Base-by-base conservation (phyloP, 2,329 filamentous ascomycete genomes). In the Aspergillus tanneri region DNA sequence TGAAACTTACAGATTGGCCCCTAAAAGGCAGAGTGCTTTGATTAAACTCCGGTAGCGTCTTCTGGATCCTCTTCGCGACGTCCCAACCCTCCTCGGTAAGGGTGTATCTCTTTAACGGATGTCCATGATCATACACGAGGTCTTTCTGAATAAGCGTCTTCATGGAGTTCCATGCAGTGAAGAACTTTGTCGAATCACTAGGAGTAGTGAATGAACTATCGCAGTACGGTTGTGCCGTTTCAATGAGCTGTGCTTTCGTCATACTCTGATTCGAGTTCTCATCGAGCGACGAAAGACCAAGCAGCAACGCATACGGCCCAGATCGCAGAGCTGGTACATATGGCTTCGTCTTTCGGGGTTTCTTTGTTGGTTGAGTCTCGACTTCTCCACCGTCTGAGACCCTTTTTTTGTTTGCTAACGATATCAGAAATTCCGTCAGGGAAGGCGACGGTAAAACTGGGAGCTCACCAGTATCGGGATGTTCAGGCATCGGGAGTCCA, bases 161-260 rank as follows among this genome's bases (percentile, higher is more conserved):
- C 79, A 92, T 90, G 1, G 87, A 90, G 60, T 81, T 86, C 88
- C 88, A 93, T 0, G 88, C 88, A 0, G 88, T 92, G 58, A 88
- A 88, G 59, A 81, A 87, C 47, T 84, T 86, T 9, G 77, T 84
- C 0, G 86, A 75, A 45, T 88, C 85, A 32, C 73, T 76, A 0
- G 86, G 84, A 0, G 80, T 82, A 0, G 80, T 85, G 59, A 90
- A 90, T 0, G 87, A 90, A 2, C 84, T 72, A 61, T 91, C 86
- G 59, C 85, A 89, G 64, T 87, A 76, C 5, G 80, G 81, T 59
- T 92, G 86, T 1, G 87, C 86, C 10, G 78, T 72, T 50, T 84
- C 82, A 37, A 90, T 85, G 2, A 90, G 69, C 47, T 87, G 79
- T 5, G 76, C 63, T 64, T 90, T 92, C 8, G 83, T 81, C 68